Percentiles rank a stretch among this genome's conserved stretches.
Conservation (phyloP, 495 filamentous ascomycete genomes). For the Stereocaulon alpinum region DNA sequence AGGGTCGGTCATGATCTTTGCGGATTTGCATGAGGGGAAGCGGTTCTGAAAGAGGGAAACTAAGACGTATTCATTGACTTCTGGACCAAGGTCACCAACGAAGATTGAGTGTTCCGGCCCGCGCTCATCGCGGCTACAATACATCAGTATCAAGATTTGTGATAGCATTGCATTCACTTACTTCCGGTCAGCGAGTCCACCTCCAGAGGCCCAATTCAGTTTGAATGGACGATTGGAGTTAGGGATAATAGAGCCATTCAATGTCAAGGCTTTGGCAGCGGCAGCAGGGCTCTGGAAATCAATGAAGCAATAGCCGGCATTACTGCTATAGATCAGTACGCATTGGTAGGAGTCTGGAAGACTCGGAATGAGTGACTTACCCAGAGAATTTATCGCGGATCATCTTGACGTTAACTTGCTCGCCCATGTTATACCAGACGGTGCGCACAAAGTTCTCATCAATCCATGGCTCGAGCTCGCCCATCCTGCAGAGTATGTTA, state of each 20-base stretch:
- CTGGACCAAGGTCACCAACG: conserved; percentile 92
- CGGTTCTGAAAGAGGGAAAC: conserved; percentile 93
- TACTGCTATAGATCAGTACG: conserved; percentile 52
- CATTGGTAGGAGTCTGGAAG: conserved; percentile 20
- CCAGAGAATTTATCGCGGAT: conserved; percentile 99
- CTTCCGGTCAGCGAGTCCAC: conserved; percentile 88
- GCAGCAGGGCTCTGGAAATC: conserved; percentile 80
- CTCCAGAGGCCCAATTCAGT: conserved; percentile 97
- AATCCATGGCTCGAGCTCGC: conserved; percentile 98
- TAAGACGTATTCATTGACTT: conserved; percentile 97
- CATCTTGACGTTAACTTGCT: conserved; percentile 98
- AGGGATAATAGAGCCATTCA: conserved; percentile 86
- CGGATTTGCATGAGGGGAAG: conserved; percentile 95
- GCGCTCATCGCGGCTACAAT: conserved; percentile 73
- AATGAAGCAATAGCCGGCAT: conserved; percentile 98
- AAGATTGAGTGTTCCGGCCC: conserved; percentile 96
- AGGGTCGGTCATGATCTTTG: conserved; percentile 99
- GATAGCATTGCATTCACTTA: conserved; percentile 30
- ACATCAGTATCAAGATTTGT: background rate
- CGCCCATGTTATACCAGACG: conserved; percentile 81
- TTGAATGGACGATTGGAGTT: conserved; percentile 95
- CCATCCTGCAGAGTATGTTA: conserved; percentile 61
- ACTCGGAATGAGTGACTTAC: conserved; percentile 43
- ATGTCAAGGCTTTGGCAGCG: conserved; percentile 75
- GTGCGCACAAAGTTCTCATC: conserved; percentile 97